These are phyloP conservation scores for Suhomyces prunicola DNA, from an alignment of 805 yeast genomes.

Conservation along the genomic window DNA sequence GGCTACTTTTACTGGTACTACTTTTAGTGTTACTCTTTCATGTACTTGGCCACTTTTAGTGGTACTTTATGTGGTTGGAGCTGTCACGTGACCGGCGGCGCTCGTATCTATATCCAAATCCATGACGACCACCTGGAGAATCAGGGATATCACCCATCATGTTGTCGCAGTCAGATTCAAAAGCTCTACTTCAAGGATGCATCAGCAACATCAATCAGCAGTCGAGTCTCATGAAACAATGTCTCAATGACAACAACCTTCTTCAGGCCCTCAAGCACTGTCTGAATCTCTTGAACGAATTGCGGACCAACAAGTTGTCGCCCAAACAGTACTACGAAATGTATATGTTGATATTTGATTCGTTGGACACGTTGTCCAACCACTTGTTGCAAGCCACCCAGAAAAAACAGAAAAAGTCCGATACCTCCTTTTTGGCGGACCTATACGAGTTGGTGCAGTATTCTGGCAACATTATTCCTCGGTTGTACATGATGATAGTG, in stretches of 20 bases:
- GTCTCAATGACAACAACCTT: constrained; percentile 61
- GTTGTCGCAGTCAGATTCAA: background rate
- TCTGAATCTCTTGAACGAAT: constrained; percentile 73
- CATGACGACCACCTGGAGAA: too few relatives aligned
- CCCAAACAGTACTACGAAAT: constrained; percentile 94
- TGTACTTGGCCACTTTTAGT: too few relatives aligned
- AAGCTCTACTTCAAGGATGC: constrained; percentile 22
- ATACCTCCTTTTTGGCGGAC: constrained; percentile 60
- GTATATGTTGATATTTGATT: constrained; percentile 80
- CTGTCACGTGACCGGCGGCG: too few relatives aligned
- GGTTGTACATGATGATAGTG: constrained; percentile 90
- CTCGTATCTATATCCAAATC: too few relatives aligned
- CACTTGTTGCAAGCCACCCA: constrained; percentile 62
- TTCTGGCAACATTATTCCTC: constrained; percentile 88
- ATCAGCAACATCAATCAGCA: constrained; percentile 59
- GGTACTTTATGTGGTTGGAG: too few relatives aligned
- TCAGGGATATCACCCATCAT: background rate
- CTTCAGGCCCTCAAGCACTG: constrained; percentile 90
- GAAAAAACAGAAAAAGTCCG: constrained; percentile 1
- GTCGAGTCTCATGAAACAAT: constrained; percentile 69
- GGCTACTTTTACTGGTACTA: too few relatives aligned
- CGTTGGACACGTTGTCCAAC: constrained; percentile 62
- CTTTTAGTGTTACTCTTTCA: too few relatives aligned
- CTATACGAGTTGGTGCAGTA: constrained; percentile 93
- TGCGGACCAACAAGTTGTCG: constrained; percentile 68